A percentile compares a stretch with the other conserved stretches of the same genome.
phyloP scores from a whole-genome alignment of 257 asterid genomes.

The Penstemon eatonii region DNA sequence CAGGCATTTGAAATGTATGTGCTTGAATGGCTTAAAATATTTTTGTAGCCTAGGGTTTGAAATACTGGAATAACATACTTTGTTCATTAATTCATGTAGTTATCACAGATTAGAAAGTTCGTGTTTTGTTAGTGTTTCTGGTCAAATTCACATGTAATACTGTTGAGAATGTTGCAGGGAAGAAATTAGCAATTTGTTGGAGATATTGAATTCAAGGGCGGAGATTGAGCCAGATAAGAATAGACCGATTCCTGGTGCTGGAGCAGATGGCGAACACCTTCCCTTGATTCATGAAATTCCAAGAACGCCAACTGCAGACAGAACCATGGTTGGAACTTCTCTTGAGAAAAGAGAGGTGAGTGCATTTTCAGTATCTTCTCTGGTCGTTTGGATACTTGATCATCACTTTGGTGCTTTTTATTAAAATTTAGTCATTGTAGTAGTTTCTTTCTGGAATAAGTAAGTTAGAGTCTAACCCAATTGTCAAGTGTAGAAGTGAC shows the following conservation, averaged over 20 bases:
- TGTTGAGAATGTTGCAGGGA: neutral
- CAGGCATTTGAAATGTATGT: too few species aligned
- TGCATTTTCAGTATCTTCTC: slow-evolving; percentile 14
- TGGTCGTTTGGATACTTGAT: neutral
- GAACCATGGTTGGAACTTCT: slow-evolving; percentile 37
- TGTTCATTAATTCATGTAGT: too few species aligned
- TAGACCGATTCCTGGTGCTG: neutral
- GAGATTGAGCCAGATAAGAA: slow-evolving; percentile 12
- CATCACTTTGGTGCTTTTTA: slow-evolving; percentile 1
- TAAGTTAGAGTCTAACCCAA: neutral
- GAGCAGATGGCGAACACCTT: neutral
- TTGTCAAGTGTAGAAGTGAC: slow-evolving; percentile 8
- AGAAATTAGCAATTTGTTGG: neutral
- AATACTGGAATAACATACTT: neutral
- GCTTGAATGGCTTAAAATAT: neutral
- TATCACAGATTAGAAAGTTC: too few species aligned
- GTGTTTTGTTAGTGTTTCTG: too few species aligned
- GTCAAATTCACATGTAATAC: neutral
- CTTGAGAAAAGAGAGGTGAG: slow-evolving; percentile 41
- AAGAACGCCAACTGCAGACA: slow-evolving; percentile 6
- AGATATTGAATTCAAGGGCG: slow-evolving; percentile 6
- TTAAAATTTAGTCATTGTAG: slow-evolving; percentile 5
- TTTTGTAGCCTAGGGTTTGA: neutral
- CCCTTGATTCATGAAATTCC: neutral
- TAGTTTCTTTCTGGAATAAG: neutral